Percentiles rank a stretch among this genome's conserved stretches.
These are phyloP conservation scores for Skeletonema potamos DNA, from an alignment of 108 stramenopile genomes.

Conservation along the genomic window DNA sequence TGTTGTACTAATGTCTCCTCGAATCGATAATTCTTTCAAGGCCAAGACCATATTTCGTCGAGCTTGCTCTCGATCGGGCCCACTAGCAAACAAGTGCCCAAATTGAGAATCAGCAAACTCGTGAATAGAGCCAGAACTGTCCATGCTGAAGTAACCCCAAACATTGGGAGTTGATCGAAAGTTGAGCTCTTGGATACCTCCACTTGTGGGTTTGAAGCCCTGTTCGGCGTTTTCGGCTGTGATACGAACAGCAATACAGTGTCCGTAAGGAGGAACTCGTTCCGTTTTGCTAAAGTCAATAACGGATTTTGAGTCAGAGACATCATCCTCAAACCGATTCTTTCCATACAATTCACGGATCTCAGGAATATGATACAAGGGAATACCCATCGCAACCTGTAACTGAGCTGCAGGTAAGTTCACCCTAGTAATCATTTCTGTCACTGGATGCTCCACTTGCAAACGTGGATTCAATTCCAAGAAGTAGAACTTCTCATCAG, in stretches of 20 bases:
- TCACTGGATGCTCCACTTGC: constrained; percentile 99
- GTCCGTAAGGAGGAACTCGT: constrained; percentile 72
- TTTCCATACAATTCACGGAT: constrained; percentile 91
- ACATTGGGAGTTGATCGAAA: constrained; percentile 98
- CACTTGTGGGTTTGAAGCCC: constrained; percentile 97
- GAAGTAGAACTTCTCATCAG: constrained; percentile 93
- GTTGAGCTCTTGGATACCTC: constrained; percentile 96
- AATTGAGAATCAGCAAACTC: constrained; percentile 99
- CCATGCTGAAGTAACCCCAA: constrained; percentile 99
- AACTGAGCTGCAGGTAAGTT: constrained; percentile 98
- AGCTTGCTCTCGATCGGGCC: constrained; percentile 93
- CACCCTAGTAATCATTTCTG: constrained; percentile 97
- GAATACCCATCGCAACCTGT: constrained; percentile 99
- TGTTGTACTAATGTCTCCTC: constrained; percentile 99
- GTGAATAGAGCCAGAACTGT: constrained; percentile 96
- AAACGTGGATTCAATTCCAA: constrained; percentile 98
- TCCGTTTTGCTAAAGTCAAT: constrained; percentile 77
- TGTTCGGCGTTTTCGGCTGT: constrained; percentile 99
- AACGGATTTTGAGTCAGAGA: constrained; percentile 55
- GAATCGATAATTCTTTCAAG: constrained; percentile 96
- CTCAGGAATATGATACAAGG: constrained; percentile 95
- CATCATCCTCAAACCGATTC: constrained; percentile 80
- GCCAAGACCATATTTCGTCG: constrained; percentile 96
- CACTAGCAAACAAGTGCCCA: constrained; percentile 98
- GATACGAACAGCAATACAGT: constrained; percentile 98